phyloP scores from a whole-genome alignment of 1,284 basidiomycete genomes.

The Apiotrichum gracile region DNA sequence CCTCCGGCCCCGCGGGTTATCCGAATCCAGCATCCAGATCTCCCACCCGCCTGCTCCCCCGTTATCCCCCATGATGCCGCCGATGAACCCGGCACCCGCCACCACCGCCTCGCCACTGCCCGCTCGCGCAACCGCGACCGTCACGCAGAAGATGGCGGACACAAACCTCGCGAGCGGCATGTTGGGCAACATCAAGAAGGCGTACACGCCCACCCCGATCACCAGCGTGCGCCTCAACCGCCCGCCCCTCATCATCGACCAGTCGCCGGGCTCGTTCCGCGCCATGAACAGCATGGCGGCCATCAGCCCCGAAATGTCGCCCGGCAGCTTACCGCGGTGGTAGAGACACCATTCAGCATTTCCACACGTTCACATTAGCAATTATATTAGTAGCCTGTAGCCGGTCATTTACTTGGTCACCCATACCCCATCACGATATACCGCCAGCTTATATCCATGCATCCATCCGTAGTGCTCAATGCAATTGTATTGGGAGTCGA shows the following conservation, averaged over 20 bases:
- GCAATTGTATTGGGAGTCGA: neutral
- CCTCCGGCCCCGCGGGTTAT: conserved; percentile 69
- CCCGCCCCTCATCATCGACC: no score
- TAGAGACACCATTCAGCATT: no score
- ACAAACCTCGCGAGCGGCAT: neutral
- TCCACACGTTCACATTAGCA: no score
- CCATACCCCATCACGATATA: neutral
- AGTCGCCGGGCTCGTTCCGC: no score
- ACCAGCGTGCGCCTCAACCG: no score
- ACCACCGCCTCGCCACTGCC: neutral
- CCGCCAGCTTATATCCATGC: neutral
- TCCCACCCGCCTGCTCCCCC: conserved; percentile 54
- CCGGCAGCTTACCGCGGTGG: no score
- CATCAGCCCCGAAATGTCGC: no score
- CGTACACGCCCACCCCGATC: no score
- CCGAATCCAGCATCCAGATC: conserved; percentile 85
- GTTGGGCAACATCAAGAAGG: neutral
- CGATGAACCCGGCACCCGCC: neutral
- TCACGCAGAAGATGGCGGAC: neutral
- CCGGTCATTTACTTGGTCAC: neutral
- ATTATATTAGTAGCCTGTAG: no score
- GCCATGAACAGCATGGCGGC: no score
- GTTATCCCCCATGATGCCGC: neutral
- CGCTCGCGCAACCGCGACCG: neutral
- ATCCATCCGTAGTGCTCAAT: neutral